Base-by-base conservation (phyloP, 441 rosid genomes). In the Kokia cookei region DNA sequence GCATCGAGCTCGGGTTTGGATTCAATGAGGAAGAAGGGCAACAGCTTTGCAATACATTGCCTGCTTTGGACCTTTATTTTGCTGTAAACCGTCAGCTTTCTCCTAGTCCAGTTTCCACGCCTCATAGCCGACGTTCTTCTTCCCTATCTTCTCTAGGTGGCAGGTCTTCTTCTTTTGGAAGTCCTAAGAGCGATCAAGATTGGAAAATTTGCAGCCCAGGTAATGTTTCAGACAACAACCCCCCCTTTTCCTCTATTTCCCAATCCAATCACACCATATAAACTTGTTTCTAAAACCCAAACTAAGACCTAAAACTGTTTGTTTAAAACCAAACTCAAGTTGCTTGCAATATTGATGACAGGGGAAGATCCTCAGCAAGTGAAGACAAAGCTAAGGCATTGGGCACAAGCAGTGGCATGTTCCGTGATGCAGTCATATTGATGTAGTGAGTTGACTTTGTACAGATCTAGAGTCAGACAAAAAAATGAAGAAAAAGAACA, bases 341-440 rank as follows among this genome's bases (percentile, higher is more conserved):
- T 32, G 6, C 19, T 10, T 65, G 69, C 35, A 42, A 12, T 22
- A 29, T 42, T 69, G 14, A 27, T 19, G 29, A 22, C 82, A 95
- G 98, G 98, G 47, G 97, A 92, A 54, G 79, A 84, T 85, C 98
- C 99, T 42, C 86, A 89, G 75, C 97, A 88, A 43, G 96, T 96
- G 87, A 93, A 93, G 88, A 90, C 88, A 22, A 95, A 87, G 82
- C 71, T 95, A 61, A 89, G 99, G 92, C 99, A 90, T 82, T 95
- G 99, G 98, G 99, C 99, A 7, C 99, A 92, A 84, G 99, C 97
- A 13, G 99, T 96, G 69, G 99, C 98, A 58, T 96, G 99, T 84
- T 93, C 98, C 54, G 86, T 93, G 29, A 87, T 85, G 92, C 99
- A 95, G 78, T 90, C 92, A 70, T 79, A 58, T 57, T 87, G 77